Percentiles rank a stretch among this genome's conserved stretches.
Evolutionary conservation across 2,329 filamentous ascomycete species (phyloP).

Genomic region (Beauveria scarabaeidicola): DNA sequence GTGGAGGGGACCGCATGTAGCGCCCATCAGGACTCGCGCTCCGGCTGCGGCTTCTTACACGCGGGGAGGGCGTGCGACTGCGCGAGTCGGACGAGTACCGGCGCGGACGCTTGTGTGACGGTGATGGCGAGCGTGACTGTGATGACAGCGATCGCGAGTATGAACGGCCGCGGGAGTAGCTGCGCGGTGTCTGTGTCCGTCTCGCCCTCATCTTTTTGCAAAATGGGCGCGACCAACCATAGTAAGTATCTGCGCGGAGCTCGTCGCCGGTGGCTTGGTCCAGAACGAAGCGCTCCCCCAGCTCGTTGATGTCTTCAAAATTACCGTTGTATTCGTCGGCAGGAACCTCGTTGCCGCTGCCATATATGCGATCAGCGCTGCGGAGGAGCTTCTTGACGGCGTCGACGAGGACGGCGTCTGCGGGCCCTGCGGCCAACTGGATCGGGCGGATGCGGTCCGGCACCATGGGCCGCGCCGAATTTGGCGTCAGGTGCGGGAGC

Average conservation of each 20-base stretch:
- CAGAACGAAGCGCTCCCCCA: constrained; percentile 60
- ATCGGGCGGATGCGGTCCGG: constrained; percentile 62
- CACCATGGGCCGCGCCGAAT: constrained; percentile 67
- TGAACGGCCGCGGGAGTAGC: constrained; percentile 20
- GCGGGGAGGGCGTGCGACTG: constrained; percentile 15
- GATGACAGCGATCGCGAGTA: constrained; percentile 23
- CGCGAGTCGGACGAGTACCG: constrained; percentile 19
- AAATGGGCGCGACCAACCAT: constrained; percentile 77
- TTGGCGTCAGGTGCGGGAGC: constrained; percentile 68
- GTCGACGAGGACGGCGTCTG: constrained; percentile 54
- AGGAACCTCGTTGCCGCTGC: constrained; percentile 28
- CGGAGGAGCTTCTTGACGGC: constrained; percentile 64
- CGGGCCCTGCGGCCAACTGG: constrained; percentile 59
- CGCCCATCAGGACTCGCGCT: constrained; percentile 15
- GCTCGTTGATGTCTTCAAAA: constrained; percentile 58
- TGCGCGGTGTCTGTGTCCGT: constrained; percentile 15
- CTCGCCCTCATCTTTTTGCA: constrained; percentile 66
- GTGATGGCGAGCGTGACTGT: constrained; percentile 21
- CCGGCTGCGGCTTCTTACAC: constrained; percentile 22
- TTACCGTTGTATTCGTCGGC: neutral
- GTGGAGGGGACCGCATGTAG: constrained; percentile 25
- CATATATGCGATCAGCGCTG: constrained; percentile 62
- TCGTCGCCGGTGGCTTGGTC: constrained; percentile 60
- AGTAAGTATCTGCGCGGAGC: constrained; percentile 65
- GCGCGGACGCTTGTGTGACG: constrained; percentile 22